Evolutionary conservation across 306 rosid genomes (phyloP), one percentile per base, ranked within the genome.

Genomic region (Gleditsia sinensis): DNA sequence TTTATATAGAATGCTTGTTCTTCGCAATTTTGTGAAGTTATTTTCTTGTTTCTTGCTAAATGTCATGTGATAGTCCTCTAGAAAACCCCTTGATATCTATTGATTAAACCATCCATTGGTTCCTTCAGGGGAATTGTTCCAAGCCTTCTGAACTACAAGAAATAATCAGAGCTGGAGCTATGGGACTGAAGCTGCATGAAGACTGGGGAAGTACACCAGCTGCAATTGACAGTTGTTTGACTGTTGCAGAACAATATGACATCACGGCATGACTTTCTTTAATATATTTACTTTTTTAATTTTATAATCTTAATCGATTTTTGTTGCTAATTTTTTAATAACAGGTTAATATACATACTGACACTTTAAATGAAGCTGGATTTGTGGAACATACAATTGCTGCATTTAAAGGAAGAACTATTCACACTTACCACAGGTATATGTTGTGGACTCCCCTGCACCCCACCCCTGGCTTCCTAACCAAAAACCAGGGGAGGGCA

Each of bases 201-300:
- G 97, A 94, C 86, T 92, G 99, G 99, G 99, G 99, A 83, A 76
- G 67, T 71, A 90, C 97, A 54, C 97, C 99, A 23, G 97, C 95
- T 6, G 86, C 97, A 72, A 94, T 94, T 57, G 93, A 94, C 81
- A 74, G 62, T 71, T 87, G 97, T 78, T 90, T 94, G 76, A 55
- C 86, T 25, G 88, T 92, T 17, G 97, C 89, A 56, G 97, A 94
- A 5, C 74, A 74, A 79, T 75, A 87, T 83, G 97, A 88, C 75
- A 78, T 94, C 80, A 97, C 92, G 97, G 95, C 70, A 86, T 65
- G 75, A 60, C 27, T 34, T 39, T 59, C 30, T 74, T 62, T 40
- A 7, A 30, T 3, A 42, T 50, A 30, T 51, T 78, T 42, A 32
- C 61, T 39, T 19, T 16, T 73, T 59, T 53, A 4, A n/a, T 69